Conservation (phyloP, 805 yeast species). For the Zygotorulaspora danielsina region DNA sequence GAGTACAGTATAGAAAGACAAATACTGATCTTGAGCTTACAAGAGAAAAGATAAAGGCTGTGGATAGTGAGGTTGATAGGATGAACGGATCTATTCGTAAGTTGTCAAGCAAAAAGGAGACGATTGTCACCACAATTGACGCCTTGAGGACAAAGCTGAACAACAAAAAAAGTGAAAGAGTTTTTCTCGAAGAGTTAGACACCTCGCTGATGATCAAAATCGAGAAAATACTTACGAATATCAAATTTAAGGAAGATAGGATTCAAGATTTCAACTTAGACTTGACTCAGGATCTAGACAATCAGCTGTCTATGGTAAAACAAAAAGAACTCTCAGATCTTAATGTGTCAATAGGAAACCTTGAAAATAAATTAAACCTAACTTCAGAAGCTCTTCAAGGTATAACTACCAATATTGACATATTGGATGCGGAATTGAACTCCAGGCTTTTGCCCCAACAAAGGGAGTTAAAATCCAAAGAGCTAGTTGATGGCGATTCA, state of each 20-base stretch:
- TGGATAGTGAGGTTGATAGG: slow-evolving; percentile 52
- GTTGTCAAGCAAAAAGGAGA: slow-evolving; percentile 40
- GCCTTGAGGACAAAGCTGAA: slow-evolving; percentile 42
- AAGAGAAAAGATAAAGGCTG: slow-evolving; percentile 38
- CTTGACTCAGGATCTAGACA: slow-evolving; percentile 48
- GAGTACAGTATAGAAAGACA: slow-evolving; percentile 18
- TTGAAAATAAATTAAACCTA: slow-evolving; percentile 45
- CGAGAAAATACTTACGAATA: slow-evolving; percentile 34
- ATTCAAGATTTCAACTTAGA: slow-evolving; percentile 47
- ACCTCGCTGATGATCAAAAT: slow-evolving; percentile 31
- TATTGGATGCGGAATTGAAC: slow-evolving; percentile 51
- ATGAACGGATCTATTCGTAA: slow-evolving; percentile 44
- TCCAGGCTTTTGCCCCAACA: slow-evolving; percentile 54
- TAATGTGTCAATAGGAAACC: slow-evolving; percentile 38
- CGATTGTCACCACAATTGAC: slow-evolving; percentile 40
- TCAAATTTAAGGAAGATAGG: slow-evolving; percentile 39
- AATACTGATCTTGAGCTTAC: slow-evolving; percentile 42
- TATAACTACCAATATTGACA: slow-evolving; percentile 24
- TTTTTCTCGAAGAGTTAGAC: slow-evolving; percentile 44
- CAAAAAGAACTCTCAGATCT: slow-evolving; percentile 39
- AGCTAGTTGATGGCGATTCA: slow-evolving; percentile 16
- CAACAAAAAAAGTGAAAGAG: slow-evolving; percentile 40
- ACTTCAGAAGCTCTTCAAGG: slow-evolving; percentile 25
- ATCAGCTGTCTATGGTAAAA: slow-evolving; percentile 50
- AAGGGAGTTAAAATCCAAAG: slow-evolving; percentile 36